phyloP scores from a whole-genome alignment of 768 basidiomycete species.

The Coprinellus aureogranulatus region DNA sequence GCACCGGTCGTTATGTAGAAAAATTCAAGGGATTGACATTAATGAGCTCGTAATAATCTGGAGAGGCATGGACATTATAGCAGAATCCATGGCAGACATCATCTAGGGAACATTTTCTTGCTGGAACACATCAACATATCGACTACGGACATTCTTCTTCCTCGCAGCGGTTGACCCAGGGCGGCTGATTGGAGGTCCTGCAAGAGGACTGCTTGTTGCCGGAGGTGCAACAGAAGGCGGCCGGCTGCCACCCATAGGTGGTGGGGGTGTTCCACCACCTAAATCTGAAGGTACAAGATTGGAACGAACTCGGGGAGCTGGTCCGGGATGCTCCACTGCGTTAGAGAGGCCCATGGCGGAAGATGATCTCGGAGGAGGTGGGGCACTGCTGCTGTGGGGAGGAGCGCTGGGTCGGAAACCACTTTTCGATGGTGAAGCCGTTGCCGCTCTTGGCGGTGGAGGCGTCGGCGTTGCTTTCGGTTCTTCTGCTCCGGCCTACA shows the following conservation, averaged over 20 bases:
- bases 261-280: background rate
- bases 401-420: slow-evolving; percentile 22
- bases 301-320: slow-evolving; percentile 53
- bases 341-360: slow-evolving; percentile 62
- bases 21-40: background rate
- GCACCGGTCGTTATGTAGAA: background rate
- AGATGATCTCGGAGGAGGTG: slow-evolving; percentile 52
- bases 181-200: slow-evolving; percentile 23
- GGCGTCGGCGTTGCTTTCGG: slow-evolving; percentile 51
- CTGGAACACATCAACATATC: slow-evolving; percentile 93
- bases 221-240: slow-evolving; percentile 31
- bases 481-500: slow-evolving; percentile 57
- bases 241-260: slow-evolving; percentile 8
- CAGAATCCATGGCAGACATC: too few species aligned
- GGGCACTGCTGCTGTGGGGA: slow-evolving; percentile 5
- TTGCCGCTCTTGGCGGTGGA: slow-evolving; percentile 79
- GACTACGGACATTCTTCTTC: slow-evolving; percentile 75
- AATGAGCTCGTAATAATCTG: slow-evolving; percentile 2
- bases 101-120: slow-evolving; percentile 41
- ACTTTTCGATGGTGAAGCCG: slow-evolving; percentile 73
- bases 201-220: slow-evolving; percentile 6
- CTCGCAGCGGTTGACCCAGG: slow-evolving; percentile 50
- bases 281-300: slow-evolving; percentile 56
- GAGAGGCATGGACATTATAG: background rate
- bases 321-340: slow-evolving; percentile 50